Base-by-base conservation (phyloP, 768 basidiomycete species). In the Xerocomellus intermedius region DNA sequence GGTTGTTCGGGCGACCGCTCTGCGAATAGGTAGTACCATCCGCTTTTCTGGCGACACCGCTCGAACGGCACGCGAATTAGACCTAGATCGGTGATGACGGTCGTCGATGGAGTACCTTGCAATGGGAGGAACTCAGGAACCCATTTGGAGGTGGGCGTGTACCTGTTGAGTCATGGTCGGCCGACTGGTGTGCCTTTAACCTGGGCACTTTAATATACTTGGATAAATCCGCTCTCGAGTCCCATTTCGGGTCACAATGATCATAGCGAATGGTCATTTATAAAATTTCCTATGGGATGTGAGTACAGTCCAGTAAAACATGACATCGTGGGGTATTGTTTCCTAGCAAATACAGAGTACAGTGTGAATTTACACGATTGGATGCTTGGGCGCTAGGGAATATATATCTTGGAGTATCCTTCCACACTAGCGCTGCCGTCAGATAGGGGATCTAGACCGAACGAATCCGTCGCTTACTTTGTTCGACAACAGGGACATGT, bases 401-500 rank as follows among this genome's bases (percentile, higher is more conserved):
- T 72, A 35, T 65, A 72, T 37, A 72, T 72, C 64, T 64, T 73
- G 24, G 70, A 72, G 45, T 70, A 72, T 21, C 70, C 70, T 24
- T 72, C 70, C 52, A 72, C 70, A 28, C 70, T 71, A 39, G 21
- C 5, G n/a, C 3, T 10, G 8, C 35, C 38, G 10, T 62, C 50
- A 63, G 60, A 33, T n/a, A 6, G n/a, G 13, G 2, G 3, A 10
- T 32, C 49, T 7, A 8, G 8, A 39, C 21, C n/a, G 35, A 8
- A 12, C 22, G 21, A 21, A 30, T 39, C 26, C 19, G 5, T 46
- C 24, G 65, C 79, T 63, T 60, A 81, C 81, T 58, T 72, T 54
- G 69, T 65, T 55, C 81, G 75, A 63, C 80, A 82, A 59, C 81
- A 82, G 0, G 80, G 80, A 47, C 80, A 82, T 1, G 70, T 72